phyloP scores from a whole-genome alignment of 805 yeast genomes.

The Cyberlindnera galapagoensis region DNA sequence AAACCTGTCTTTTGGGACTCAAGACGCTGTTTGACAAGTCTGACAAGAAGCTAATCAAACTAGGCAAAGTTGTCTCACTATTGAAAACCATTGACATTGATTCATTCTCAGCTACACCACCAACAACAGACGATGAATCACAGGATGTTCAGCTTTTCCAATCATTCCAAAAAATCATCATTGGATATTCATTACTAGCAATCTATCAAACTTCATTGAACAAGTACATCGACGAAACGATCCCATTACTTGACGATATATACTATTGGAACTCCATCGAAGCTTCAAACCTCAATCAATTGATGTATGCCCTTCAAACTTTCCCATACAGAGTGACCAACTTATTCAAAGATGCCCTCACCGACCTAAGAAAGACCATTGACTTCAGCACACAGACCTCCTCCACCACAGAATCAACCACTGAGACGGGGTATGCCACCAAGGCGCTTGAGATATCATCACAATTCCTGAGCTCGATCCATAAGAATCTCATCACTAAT shows the following conservation, averaged over 20 bases:
- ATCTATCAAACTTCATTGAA: constrained; percentile 30
- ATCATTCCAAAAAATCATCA: too few relatives aligned
- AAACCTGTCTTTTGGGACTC: too few relatives aligned
- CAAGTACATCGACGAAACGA: constrained; percentile 32
- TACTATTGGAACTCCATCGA: constrained; percentile 39
- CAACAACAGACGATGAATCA: too few relatives aligned
- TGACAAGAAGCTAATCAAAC: too few relatives aligned
- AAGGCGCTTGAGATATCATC: constrained; percentile 10
- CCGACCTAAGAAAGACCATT: constrained; percentile 17
- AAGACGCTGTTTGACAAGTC: too few relatives aligned
- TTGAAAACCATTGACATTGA: too few relatives aligned
- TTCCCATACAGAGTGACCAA: constrained; percentile 24
- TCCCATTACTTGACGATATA: constrained; percentile 38
- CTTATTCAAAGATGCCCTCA: constrained; percentile 15
- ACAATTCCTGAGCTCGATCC: constrained; percentile 11
- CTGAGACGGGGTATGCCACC: too few relatives aligned
- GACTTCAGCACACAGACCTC: constrained; percentile 1
- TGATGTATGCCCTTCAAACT: constrained; percentile 35
- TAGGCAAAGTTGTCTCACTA: too few relatives aligned
- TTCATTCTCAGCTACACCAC: too few relatives aligned
- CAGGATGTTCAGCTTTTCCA: too few relatives aligned
- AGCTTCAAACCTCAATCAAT: constrained; percentile 26
- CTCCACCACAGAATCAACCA: constrained; percentile 9
- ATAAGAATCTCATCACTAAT: constrained; percentile 13
- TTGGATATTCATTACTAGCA: constrained; percentile 27